Conservation (phyloP, 1,139 yeast genomes). For the Scheffersomyces stambukii region DNA sequence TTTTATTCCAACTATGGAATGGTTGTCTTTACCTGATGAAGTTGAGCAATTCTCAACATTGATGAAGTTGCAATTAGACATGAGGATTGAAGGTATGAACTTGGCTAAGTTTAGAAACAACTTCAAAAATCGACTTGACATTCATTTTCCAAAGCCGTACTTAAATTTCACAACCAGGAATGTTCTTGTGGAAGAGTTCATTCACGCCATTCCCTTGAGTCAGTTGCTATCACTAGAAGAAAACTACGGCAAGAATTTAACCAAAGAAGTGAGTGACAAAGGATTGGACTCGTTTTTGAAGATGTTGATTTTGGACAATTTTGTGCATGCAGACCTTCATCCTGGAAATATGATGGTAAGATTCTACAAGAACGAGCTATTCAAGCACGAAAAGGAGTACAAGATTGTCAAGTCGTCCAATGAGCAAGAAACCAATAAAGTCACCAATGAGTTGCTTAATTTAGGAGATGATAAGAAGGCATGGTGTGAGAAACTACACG, state of each 20-base stretch:
- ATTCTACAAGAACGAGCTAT: conserved; percentile 53
- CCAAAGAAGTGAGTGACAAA: conserved; percentile 77
- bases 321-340: conserved; percentile 93
- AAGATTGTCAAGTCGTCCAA: conserved; percentile 44
- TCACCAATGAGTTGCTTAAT: conserved; percentile 44
- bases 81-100: conserved; percentile 85
- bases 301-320: conserved; percentile 89
- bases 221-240: conserved; percentile 46
- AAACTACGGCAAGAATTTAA: conserved; percentile 49
- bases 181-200: conserved; percentile 81
- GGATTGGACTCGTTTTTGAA: conserved; percentile 88
- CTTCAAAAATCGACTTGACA: conserved; percentile 54
- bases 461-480: conserved; percentile 35
- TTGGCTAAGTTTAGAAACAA: conserved; percentile 64
- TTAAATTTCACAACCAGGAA: conserved; percentile 61
- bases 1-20: conserved; percentile 87
- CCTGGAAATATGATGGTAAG: conserved; percentile 93
- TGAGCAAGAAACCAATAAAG: conserved; percentile 43
- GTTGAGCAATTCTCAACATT: conserved; percentile 81
- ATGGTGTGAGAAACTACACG: conserved; percentile 49
- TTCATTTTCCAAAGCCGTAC: conserved; percentile 81
- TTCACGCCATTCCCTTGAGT: conserved; percentile 81
- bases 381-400: conserved; percentile 43
- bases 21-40: conserved; percentile 94
- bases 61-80: conserved; percentile 85